Evolutionary conservation across 176 grass and related monocot genomes (phyloP), one percentile per base, ranked within the genome.

Genomic region (Triticum aestivum): DNA sequence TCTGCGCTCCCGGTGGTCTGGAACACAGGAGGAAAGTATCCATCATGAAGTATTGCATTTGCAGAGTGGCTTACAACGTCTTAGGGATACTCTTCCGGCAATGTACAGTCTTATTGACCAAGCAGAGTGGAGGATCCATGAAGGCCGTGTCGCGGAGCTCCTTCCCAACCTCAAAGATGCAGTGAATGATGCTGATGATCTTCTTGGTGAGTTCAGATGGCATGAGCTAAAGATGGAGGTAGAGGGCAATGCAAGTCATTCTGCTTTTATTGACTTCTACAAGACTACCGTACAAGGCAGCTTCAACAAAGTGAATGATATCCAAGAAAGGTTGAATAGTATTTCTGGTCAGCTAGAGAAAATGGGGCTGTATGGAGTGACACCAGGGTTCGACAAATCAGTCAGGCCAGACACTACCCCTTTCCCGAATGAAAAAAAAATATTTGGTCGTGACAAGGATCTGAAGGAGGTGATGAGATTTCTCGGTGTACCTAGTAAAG

Each of bases 151-250:
- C 51, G 5, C 51, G 0, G 51, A 51, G 14, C 42, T 68, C 26
- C 64, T 68, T n/a, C 65, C 44, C 5, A 32, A 14, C 12, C 29
- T 83, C 49, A 83, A 83, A 34, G 80, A 83, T 72, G 66, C 80
- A 58, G 32, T 71, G 47, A 56, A 56, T 26, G 80, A 82, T 82
- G 66, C 80, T 1, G 80, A 71, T 13, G 49, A 83, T 3, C 21
- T 83, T 38, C 49, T 83, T 27, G 80, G 61, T 61, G 33, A 71
- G 32, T 72, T 83, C 6, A 81, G 20, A 38, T 70, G 20, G 51
- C 14, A 54, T 54, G 51, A 54, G 51, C 51, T 54, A 26, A 80
- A 80, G 38, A 24, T 32, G 24, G 4, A 15, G 30, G 8, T 47
- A 5, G 78, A 66, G 4, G 39, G 38, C 14, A 47, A 66, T 45